These are phyloP conservation scores for Amaranthus hypochondriacus DNA, from an alignment of 148 eudicot species.

Conservation along the genomic window DNA sequence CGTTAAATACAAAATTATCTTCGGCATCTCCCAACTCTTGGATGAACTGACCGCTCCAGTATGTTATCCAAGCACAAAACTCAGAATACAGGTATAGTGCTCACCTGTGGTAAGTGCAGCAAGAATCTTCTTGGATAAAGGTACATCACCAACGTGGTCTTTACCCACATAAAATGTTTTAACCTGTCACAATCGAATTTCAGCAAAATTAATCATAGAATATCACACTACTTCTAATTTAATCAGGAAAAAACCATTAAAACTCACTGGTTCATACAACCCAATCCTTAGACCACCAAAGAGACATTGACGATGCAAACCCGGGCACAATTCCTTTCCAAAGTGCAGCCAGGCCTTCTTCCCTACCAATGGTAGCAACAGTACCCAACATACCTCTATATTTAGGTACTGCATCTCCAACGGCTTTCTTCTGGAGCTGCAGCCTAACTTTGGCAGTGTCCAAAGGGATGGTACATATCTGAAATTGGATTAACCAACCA, in stretches of 20 bases:
- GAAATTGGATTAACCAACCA: background rate
- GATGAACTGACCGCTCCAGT: background rate
- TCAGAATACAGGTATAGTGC: slow-evolving; percentile 8
- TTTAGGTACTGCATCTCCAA: slow-evolving; percentile 73
- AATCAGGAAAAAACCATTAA: background rate
- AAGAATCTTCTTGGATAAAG: slow-evolving; percentile 81
- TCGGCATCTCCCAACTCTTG: background rate
- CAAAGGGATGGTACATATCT: slow-evolving; percentile 87
- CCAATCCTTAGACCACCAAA: slow-evolving; percentile 95
- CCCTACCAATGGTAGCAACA: slow-evolving; percentile 81
- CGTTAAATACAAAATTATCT: background rate
- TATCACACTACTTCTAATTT: background rate
- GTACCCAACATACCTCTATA: slow-evolving; percentile 93
- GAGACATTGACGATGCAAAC: slow-evolving; percentile 91
- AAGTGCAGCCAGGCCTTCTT: slow-evolving; percentile 79
- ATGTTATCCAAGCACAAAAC: background rate
- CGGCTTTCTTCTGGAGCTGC: slow-evolving; percentile 83
- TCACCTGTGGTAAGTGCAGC: slow-evolving; percentile 93
- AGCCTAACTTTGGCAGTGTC: slow-evolving; percentile 99
- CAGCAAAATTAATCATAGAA: slow-evolving; percentile 3
- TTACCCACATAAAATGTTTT: slow-evolving; percentile 73
- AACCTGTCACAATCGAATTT: slow-evolving; percentile 44
- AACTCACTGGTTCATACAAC: slow-evolving; percentile 89
- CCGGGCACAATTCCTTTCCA: slow-evolving; percentile 99
- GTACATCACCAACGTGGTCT: slow-evolving; percentile 90